Evolutionary conservation across 1,139 yeast species (phyloP).

Genomic region (Yamadazyma blattariae): DNA sequence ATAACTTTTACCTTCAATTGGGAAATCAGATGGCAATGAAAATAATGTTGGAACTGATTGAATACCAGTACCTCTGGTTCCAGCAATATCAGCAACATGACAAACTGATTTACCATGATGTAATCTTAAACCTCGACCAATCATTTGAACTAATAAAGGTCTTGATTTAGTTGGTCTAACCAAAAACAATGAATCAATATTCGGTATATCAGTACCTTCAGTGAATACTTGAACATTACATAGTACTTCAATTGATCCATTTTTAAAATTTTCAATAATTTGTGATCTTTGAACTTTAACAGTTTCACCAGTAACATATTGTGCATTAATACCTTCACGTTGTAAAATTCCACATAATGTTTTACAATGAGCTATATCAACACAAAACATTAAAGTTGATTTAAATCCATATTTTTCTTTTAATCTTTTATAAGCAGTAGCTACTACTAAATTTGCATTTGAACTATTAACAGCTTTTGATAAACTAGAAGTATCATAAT

Average conservation of each 20-base stretch:
- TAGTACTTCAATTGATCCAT: slow-evolving; percentile 65
- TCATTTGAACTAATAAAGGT: slow-evolving; percentile 77
- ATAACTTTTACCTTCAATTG: slow-evolving; percentile 29
- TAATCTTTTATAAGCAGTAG: slow-evolving; percentile 55
- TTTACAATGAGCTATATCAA: slow-evolving; percentile 65
- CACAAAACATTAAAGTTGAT: slow-evolving; percentile 77
- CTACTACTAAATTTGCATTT: slow-evolving; percentile 52
- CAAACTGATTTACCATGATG: slow-evolving; percentile 63
- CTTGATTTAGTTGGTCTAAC: slow-evolving; percentile 82
- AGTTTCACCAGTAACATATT: slow-evolving; percentile 71
- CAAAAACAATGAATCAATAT: slow-evolving; percentile 75
- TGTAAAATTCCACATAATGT: slow-evolving; percentile 55
- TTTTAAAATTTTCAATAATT: slow-evolving; percentile 56
- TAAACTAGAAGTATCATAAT: slow-evolving; percentile 52
- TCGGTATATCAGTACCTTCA: slow-evolving; percentile 95
- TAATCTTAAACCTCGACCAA: slow-evolving; percentile 82
- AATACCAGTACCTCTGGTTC: slow-evolving; percentile 56
- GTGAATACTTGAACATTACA: slow-evolving; percentile 90
- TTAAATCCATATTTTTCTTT: slow-evolving; percentile 36
- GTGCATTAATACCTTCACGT: slow-evolving; percentile 63
- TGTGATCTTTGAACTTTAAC: slow-evolving; percentile 47
- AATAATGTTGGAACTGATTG: slow-evolving; percentile 60
- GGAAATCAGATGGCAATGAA: slow-evolving; percentile 34
- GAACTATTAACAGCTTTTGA: slow-evolving; percentile 55
- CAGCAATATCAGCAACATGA: slow-evolving; percentile 76